These are phyloP conservation scores for Entrophospora sp. DNA, from an alignment of 192 early-diverging fungal genomes.

Conservation along the genomic window DNA sequence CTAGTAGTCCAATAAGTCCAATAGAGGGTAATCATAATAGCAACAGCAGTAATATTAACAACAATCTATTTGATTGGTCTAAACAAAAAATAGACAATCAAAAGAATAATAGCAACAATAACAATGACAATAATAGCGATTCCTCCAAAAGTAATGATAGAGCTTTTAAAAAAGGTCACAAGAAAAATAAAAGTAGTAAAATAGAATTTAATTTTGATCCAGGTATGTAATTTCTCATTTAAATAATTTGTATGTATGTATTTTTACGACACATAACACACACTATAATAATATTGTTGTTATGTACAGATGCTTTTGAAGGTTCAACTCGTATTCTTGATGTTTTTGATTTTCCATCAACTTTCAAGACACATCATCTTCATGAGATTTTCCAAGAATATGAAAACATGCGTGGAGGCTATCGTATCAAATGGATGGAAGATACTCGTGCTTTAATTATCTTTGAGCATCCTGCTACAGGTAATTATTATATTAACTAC, in stretches of 20 bases:
- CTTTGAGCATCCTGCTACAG: slow-evolving; percentile 56
- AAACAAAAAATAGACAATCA: neutral
- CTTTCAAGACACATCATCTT: slow-evolving; percentile 61
- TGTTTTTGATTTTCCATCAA: slow-evolving; percentile 50
- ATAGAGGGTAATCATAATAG: no score
- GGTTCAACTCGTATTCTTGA: slow-evolving; percentile 41
- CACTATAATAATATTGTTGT: no score
- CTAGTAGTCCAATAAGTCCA: no score
- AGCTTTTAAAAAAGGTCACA: slow-evolving; percentile 19
- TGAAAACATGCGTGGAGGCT: slow-evolving; percentile 53
- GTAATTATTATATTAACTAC: slow-evolving; percentile 26
- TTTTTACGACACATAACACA: no score
- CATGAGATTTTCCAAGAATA: slow-evolving; percentile 57
- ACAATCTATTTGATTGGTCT: no score
- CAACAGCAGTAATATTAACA: no score
- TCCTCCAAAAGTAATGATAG: neutral
- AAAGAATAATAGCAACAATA: neutral
- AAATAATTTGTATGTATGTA: no score
- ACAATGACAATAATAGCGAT: neutral
- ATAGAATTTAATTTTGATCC: slow-evolving; percentile 24
- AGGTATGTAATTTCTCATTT: neutral
- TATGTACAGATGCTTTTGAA: slow-evolving; percentile 26
- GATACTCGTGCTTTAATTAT: slow-evolving; percentile 61
- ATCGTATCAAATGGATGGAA: slow-evolving; percentile 64
- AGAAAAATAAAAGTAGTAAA: slow-evolving; percentile 20